These are phyloP conservation scores for Geosmithia flava DNA, from an alignment of 2,329 filamentous ascomycete species.

Conservation along the genomic window DNA sequence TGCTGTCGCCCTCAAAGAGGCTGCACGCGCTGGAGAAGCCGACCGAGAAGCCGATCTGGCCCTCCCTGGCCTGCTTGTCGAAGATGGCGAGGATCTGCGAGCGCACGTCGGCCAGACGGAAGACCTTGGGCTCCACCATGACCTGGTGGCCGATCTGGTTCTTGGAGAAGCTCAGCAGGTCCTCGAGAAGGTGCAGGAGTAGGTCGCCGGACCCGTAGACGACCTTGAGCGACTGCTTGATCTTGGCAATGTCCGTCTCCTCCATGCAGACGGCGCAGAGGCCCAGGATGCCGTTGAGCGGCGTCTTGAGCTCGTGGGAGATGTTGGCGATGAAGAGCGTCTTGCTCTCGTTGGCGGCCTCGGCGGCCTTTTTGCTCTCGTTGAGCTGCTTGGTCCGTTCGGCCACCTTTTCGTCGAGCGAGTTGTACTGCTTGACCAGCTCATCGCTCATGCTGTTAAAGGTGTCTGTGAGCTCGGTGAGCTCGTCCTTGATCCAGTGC, in stretches of 20 bases:
- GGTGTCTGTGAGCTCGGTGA: constrained; percentile 69
- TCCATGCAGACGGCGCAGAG: constrained; percentile 92
- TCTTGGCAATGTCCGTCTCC: constrained; percentile 64
- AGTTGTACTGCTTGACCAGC: constrained; percentile 73
- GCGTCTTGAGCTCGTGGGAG: constrained; percentile 77
- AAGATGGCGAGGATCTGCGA: constrained; percentile 79
- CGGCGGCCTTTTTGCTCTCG: constrained; percentile 80
- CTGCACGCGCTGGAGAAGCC: constrained; percentile 41
- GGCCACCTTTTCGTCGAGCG: constrained; percentile 71
- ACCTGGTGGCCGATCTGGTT: constrained; percentile 86
- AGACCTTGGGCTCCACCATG: constrained; percentile 73
- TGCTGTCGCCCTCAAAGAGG: constrained; percentile 10
- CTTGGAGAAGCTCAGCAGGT: constrained; percentile 85
- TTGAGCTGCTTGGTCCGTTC: constrained; percentile 77
- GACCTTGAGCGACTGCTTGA: constrained; percentile 75
- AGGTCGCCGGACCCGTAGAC: constrained; percentile 68
- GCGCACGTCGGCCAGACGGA: constrained; percentile 70
- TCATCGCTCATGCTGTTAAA: constrained; percentile 96
- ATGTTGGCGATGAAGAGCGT: constrained; percentile 97
- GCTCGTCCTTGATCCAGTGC: constrained; percentile 69
- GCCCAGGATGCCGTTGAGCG: constrained; percentile 87
- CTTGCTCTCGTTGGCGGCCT: constrained; percentile 94
- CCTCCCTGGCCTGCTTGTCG: constrained; percentile 77
- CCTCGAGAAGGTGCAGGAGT: constrained; percentile 73
- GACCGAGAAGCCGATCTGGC: constrained; percentile 61